A percentile compares a stretch with the other conserved stretches of the same genome.
phyloP scores from a whole-genome alignment of 2,329 filamentous ascomycete species.

The Apiospora arundinis region DNA sequence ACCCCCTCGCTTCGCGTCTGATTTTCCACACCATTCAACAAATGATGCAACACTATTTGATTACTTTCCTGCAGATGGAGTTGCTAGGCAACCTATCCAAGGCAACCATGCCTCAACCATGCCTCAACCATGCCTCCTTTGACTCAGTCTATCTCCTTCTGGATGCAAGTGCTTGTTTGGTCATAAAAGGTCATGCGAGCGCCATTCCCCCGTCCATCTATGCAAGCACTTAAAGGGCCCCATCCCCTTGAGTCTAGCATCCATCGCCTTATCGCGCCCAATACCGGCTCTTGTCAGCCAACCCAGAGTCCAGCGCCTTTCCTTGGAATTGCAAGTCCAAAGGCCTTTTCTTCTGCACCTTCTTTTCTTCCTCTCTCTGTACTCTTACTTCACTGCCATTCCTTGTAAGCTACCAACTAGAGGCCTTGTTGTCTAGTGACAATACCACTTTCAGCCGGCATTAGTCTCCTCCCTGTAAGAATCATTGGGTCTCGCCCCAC shows the following conservation, averaged over 20 bases:
- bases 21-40: slow-evolving; percentile 32
- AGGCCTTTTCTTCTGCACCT: slow-evolving; percentile 1
- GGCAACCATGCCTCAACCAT: slow-evolving; percentile 32
- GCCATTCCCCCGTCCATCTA: slow-evolving; percentile 32
- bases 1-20: slow-evolving; percentile 31
- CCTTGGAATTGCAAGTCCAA: background rate
- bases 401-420: slow-evolving; percentile 2
- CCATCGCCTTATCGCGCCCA: slow-evolving; percentile 28
- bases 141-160: slow-evolving; percentile 3
- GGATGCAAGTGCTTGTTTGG: slow-evolving; percentile 24
- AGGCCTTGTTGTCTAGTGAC: slow-evolving; percentile 1
- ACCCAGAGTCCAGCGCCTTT: background rate
- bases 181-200: slow-evolving; percentile 30
- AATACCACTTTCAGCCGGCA: slow-evolving; percentile 9
- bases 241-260: slow-evolving; percentile 30
- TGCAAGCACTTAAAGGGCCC: slow-evolving; percentile 43
- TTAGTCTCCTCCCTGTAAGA: background rate
- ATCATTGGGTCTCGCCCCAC: slow-evolving; percentile 11
- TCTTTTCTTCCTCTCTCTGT: background rate
- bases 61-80: slow-evolving; percentile 33
- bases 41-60: slow-evolving; percentile 32
- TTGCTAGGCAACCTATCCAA: slow-evolving; percentile 44
- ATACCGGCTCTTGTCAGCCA: slow-evolving; percentile 17
- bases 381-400: background rate
- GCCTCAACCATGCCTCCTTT: slow-evolving; percentile 31